These are phyloP conservation scores for Paracoccidioides lutzii DNA, from an alignment of 2,329 filamentous ascomycete species.

Conservation along the genomic window DNA sequence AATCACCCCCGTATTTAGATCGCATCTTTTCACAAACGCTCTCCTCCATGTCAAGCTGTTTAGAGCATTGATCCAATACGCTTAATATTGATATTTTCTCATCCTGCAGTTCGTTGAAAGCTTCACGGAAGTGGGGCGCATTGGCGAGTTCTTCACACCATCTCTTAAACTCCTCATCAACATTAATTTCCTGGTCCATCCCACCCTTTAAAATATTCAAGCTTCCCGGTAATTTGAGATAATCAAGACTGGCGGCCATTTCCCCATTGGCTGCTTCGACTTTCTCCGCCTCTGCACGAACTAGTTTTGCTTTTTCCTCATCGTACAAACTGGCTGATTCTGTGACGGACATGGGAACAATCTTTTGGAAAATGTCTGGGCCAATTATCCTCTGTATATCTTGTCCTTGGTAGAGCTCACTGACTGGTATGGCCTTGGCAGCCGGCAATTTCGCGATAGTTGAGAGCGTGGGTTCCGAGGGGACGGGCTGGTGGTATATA, in stretches of 20 bases:
- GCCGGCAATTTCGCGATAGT: slow-evolving; percentile 83
- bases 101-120: slow-evolving; percentile 64
- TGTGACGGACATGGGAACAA: slow-evolving; percentile 89
- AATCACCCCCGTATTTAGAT: slow-evolving; percentile 87
- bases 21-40: slow-evolving; percentile 99
- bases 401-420: slow-evolving; percentile 90
- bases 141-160: slow-evolving; percentile 92
- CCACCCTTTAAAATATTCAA: slow-evolving; percentile 86
- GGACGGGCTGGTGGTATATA: slow-evolving; percentile 90
- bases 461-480: slow-evolving; percentile 67
- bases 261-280: slow-evolving; percentile 88
- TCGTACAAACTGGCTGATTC: slow-evolving; percentile 95
- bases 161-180: slow-evolving; percentile 79
- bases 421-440: slow-evolving; percentile 92
- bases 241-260: slow-evolving; percentile 90
- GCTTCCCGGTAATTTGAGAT: slow-evolving; percentile 77
- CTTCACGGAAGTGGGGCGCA: slow-evolving; percentile 63
- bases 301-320: slow-evolving; percentile 93
- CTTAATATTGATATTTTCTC: slow-evolving; percentile 64
- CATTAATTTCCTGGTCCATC: slow-evolving; percentile 74
- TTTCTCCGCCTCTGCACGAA: slow-evolving; percentile 83
- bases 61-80: slow-evolving; percentile 65
- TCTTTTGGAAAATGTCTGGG: slow-evolving; percentile 91
- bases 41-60: slow-evolving; percentile 92
- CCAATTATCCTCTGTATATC: slow-evolving; percentile 96